Evolutionary conservation across 306 rosid species (phyloP), one percentile per base, ranked within the genome.

Genomic region (Prunus dulcis): DNA sequence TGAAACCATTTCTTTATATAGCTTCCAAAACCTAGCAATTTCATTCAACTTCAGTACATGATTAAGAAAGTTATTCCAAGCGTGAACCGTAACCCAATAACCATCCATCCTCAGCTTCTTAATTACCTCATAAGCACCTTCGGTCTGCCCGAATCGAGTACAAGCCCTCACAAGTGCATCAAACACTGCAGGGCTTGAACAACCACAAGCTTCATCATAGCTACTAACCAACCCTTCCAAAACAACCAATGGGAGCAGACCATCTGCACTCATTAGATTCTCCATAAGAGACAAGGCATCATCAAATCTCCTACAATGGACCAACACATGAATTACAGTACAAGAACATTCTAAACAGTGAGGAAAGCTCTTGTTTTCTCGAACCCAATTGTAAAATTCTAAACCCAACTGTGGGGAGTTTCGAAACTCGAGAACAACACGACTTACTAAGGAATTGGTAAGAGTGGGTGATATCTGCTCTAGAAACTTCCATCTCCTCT

Each of bases 131-230:
- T 80, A 86, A 71, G 89, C 93, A 81, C 84, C 81, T 56, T 88
- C 80, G 18, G 80, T 78, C 12, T 38, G 78, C 73, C 89, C 87
- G 19, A 46, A 75, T 77, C 43, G 87, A 74, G 86, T 67, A 64
- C 90, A 86, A 60, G 87, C 78, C 83, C 90, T 82, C 57, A 89
- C 89, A 84, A 86, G 50, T 27, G 93, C 78, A 86, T 89, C 90
- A 76, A 84, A 89, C 53, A 84, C 89, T 0, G 84, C 87, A 3
- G 64, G 45, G 72, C 84, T 84, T n/a, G 88, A 78, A 58, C 51
- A 82, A 51, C 51, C 71, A 76, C 77, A 80, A 6, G 62, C 71
- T 71, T 81, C 63, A n/a, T 0, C 61, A 45, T 73, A 84, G n/a
- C 82, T 79, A 50, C 72, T 64, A 58, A 76, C 34, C 87, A 89